Base-by-base conservation (phyloP, 768 basidiomycete genomes). In the Suillus luteus region DNA sequence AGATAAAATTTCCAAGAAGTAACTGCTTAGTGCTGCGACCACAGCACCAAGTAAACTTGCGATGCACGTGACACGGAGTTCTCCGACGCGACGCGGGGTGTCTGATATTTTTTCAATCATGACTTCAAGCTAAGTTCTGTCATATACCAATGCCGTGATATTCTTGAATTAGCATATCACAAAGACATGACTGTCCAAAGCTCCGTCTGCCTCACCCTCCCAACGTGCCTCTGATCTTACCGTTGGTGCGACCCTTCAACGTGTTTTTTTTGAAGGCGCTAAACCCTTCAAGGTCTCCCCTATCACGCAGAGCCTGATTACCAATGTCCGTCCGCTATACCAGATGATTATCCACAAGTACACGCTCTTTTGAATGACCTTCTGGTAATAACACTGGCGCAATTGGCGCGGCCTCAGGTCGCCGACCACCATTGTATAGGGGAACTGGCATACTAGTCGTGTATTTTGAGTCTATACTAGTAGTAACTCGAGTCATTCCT, bases 151-250 rank as follows among this genome's bases (percentile, higher is more conserved):
- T 63, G 46, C 22, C 62, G 58, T 31, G 24, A 48, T 38, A 12
- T 35, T 6, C 41, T 57, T 15, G 31, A 37, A 35, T 33, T 44
- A 59, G 38, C 31, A 54, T 33, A 33, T 54, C 31, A 52, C 51
- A 52, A 54, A 11, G 52, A 54, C 52, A 35, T 54, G 52, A 54
- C 52, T 54, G 33, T 54, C 11, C 19, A 35, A 54, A n/a, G 33
- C 5, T 5, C 24, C 60, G 49, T 43, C 41, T 54, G 41, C 72
- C 73, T 65, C 65, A 46, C 73, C 33, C 44, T 69, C 69, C 67
- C 67, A 55, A 69, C 73, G 40, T 75, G 73, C 33, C 11, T 54
- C 31, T 54, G 52, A 54, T 70, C 62, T 58, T 41, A 19, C 62
- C 38, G 41, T 62, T 64, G 31, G 62, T 58, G 59, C 62, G 64